A percentile compares a stretch with the other conserved stretches of the same genome.
phyloP scores from a whole-genome alignment of 2,329 filamentous ascomycete genomes.

The Fusarium devonianum region DNA sequence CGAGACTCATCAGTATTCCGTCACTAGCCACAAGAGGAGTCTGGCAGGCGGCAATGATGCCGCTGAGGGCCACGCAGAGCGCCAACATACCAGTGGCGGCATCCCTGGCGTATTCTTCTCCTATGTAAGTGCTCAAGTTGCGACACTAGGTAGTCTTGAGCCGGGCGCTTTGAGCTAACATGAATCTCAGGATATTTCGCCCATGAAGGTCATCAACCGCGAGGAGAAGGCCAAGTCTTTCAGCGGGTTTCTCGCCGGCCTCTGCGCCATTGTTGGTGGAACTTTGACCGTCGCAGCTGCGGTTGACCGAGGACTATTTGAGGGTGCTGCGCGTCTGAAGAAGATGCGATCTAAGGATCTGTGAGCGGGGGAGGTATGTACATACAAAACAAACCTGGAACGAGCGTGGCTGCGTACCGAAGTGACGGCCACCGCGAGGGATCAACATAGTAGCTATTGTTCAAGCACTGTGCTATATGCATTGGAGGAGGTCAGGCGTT shows the following conservation, averaged over 20 bases:
- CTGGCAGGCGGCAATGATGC: constrained; percentile 83
- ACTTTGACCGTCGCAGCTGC: constrained; percentile 96
- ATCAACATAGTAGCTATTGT: constrained; percentile 32
- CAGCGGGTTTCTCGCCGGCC: constrained; percentile 87
- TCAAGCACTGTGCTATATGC: constrained; percentile 37
- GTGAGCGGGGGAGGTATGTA: constrained; percentile 43
- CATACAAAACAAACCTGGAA: constrained; percentile 2
- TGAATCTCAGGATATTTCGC: constrained; percentile 81
- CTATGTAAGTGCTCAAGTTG: constrained; percentile 71
- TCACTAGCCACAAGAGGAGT: constrained; percentile 94
- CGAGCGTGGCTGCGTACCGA: constrained; percentile 22
- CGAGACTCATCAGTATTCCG: constrained; percentile 98
- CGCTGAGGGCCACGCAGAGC: constrained; percentile 89
- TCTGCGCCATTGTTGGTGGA: constrained; percentile 93
- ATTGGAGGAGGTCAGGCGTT: constrained; percentile 41
- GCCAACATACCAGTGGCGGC: constrained; percentile 85
- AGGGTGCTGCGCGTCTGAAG: constrained; percentile 83
- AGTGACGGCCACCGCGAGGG: constrained; percentile 8
- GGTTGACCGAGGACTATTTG: constrained; percentile 88
- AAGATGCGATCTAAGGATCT: constrained; percentile 78
- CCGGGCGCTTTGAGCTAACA: constrained; percentile 25
- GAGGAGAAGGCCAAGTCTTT: constrained; percentile 91
- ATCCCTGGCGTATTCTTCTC: constrained; percentile 99
- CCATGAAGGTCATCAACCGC: constrained; percentile 99
- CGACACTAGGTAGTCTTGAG: neutral